phyloP scores from a whole-genome alignment of 495 filamentous ascomycete species.

The Tuber umbilicatum region DNA sequence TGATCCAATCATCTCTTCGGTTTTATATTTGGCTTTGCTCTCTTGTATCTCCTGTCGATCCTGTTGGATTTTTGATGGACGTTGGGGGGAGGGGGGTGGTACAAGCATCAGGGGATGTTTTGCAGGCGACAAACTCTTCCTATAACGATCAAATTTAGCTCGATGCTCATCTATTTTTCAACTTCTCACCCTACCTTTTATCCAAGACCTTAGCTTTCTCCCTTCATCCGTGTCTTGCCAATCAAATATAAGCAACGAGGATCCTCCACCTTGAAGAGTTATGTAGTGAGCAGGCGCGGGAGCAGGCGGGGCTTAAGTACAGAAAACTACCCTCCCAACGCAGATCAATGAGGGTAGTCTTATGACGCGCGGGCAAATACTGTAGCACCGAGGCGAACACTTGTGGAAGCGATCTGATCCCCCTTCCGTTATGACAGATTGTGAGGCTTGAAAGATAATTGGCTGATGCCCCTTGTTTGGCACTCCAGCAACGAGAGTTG shows the following conservation, averaged over 20 bases:
- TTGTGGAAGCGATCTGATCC: neutral
- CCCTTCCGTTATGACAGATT: neutral
- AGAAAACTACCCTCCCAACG: neutral
- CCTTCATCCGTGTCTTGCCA: neutral
- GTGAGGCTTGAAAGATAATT: neutral
- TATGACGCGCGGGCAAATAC: neutral
- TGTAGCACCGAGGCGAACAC: neutral
- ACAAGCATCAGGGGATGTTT: neutral
- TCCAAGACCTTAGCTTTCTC: neutral
- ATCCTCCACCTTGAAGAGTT: neutral
- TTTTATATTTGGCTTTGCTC: neutral
- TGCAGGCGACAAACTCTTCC: neutral
- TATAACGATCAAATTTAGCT: slow-evolving; percentile 1
- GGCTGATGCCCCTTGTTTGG: neutral
- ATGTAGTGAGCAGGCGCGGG: neutral
- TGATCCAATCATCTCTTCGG: neutral
- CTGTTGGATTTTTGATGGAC: neutral
- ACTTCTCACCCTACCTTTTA: neutral
- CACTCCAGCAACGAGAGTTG: neutral
- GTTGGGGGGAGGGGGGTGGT: neutral
- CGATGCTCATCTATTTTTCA: neutral
- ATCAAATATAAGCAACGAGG: neutral
- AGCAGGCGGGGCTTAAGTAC: slow-evolving; percentile 1
- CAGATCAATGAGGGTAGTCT: neutral
- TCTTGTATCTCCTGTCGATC: neutral